These are phyloP conservation scores for Candida buenavistaensis DNA, from an alignment of 1,139 yeast species.

Conservation along the genomic window DNA sequence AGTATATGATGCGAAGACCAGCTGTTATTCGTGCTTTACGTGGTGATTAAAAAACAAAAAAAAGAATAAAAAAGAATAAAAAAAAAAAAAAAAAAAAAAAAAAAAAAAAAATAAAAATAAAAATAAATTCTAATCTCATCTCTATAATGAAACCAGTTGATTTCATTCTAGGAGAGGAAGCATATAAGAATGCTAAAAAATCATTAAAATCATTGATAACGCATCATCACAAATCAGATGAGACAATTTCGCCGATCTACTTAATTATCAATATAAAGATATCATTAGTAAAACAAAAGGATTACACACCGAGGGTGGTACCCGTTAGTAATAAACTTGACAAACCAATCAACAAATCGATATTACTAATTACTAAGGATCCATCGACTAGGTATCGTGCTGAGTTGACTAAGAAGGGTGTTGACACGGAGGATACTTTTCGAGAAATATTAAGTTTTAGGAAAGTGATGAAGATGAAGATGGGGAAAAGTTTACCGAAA, in stretches of 20 bases:
- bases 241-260: slow-evolving; percentile 29
- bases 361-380: slow-evolving; percentile 66
- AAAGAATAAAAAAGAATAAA: background rate
- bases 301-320: slow-evolving; percentile 63
- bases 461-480: slow-evolving; percentile 49
- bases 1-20: slow-evolving; percentile 86
- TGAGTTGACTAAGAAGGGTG: slow-evolving; percentile 44
- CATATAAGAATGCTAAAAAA: slow-evolving; percentile 22
- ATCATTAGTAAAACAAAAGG: slow-evolving; percentile 50
- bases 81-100: background rate
- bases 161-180: slow-evolving; percentile 27
- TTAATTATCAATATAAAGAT: slow-evolving; percentile 55
- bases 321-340: slow-evolving; percentile 56
- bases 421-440: slow-evolving; percentile 59
- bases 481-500: slow-evolving; percentile 38
- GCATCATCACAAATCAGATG: slow-evolving; percentile 7
- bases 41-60: slow-evolving; percentile 42
- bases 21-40: slow-evolving; percentile 77
- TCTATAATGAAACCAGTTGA: slow-evolving; percentile 4
- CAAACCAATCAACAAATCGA: slow-evolving; percentile 46
- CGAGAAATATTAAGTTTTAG: slow-evolving; percentile 58
- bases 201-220: slow-evolving; percentile 26
- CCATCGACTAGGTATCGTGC: slow-evolving; percentile 58
- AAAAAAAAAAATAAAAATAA: too few species aligned
- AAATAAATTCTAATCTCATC: too few species aligned